Base-by-base conservation (phyloP, 225 moss, liverwort and hornwort genomes). In the Sphagnum contortum region DNA sequence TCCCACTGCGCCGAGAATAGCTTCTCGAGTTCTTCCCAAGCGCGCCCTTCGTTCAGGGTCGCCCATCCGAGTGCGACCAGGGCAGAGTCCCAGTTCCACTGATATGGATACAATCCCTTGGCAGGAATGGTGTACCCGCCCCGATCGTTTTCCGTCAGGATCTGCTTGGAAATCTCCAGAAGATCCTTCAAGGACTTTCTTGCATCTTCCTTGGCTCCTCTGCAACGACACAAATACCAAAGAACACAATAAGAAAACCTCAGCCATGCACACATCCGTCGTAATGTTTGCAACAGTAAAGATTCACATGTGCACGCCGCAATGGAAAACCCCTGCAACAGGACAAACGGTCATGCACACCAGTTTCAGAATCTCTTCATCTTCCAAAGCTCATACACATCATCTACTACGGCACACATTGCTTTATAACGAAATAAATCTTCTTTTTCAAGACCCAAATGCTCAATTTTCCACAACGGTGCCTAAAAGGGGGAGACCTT, bases 1-100 rank as follows among this genome's bases (percentile, higher is more conserved):
- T 57, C 68, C 73, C 73, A 74, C 52, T 74, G 73, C 2, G 61
- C 73, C 3, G 73, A 73, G 51, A 73, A 48, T 3, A 73, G 48
- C 8, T 63, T 73, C 45, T 59, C 67, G 3, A 68, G 60, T 57
- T 74, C 73, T 44, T 74, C 73, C 73, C 73, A 74, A n/a, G 69
- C 73, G n/a, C 73, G 73, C 0, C 48, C 57, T 47, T 74, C 73
- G 49, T 74, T 69, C 2, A 74, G 44, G 4, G 56, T 63, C 54
- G 73, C 68, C 73, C 73, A 74, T 47, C 73, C 73, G 9, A 69
- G 48, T 6, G 73, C 69, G 3, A 74, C 73, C 48, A 74, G 63
- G 4, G 73, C 68, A 12, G 73, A 74, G 52, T 74, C 73, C 73
- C 73, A 73, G 60, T 73, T 73, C 73, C 73, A 73, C 48, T 73